Base-by-base conservation (phyloP, 176 grass and related monocot species). In the Hordeum marinum region DNA sequence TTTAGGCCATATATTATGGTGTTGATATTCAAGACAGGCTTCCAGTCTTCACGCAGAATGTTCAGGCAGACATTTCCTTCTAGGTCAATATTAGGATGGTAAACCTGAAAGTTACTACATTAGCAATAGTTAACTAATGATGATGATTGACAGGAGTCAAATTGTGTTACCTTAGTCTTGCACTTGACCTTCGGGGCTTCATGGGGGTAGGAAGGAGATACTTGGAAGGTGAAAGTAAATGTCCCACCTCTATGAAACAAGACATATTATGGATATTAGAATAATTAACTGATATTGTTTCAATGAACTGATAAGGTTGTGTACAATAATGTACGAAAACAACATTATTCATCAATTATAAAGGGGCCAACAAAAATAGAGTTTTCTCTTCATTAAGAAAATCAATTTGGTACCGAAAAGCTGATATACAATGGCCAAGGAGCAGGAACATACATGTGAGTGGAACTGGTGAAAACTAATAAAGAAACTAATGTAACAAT, bases 11-110 rank as follows among this genome's bases (percentile, higher is more conserved):
- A 94, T 59, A 94, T 73, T 52, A 91, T 81, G 75, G 92, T 91
- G 83, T 94, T 94, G 70, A 91, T 87, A 55, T 94, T 94, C 46
- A 94, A 81, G 48, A 94, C 89, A 80, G 92, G 92, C 73, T 94
- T 94, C 92, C 89, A 91, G 35, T 91, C 92, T 86, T 94, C 89
- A 86, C 89, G 92, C 67, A 94, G 83, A 85, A 94, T 94, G 77
- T 91, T 94, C 20, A 94, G 80, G 75, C 92, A 94, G 55, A 94
- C 92, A 84, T 94, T 94, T 81, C 93, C 93, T 46, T 94, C 93
- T 79, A 94, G 52, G 73, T 94, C 93, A 43, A 94, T 94, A 81
- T 94, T 94, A 54, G 93, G 90, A 88, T 94, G 93, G 55, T 94
- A 94, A 40, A 94, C 82, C 92, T 94, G 67, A 39, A 91, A 68